Evolutionary conservation across 2,329 filamentous ascomycete genomes (phyloP).

Genomic region (Decorospora gaudefroyi): DNA sequence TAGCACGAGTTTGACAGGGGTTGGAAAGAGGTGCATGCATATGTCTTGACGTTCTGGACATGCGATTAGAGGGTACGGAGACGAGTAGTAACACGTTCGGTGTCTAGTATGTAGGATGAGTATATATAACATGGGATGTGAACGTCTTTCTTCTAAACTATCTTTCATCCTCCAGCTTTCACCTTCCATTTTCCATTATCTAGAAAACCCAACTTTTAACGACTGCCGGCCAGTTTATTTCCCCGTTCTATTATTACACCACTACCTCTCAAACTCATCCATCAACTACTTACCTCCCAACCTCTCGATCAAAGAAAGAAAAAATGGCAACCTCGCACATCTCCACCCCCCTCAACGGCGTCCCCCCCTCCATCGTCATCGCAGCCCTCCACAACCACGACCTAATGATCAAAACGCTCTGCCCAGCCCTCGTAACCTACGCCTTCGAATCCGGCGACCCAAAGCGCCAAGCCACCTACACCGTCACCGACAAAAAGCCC

Average conservation of each 20-base stretch:
- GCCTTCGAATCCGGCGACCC: conserved; percentile 43
- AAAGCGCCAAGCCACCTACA: conserved; percentile 40
- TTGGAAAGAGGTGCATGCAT: conserved; percentile 9
- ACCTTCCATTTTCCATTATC: neutral
- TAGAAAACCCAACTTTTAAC: no score
- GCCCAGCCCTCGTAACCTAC: conserved; percentile 43
- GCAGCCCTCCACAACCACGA: conserved; percentile 48
- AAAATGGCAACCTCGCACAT: conserved; percentile 48
- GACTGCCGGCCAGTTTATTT: conserved; percentile 6
- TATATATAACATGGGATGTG: conserved; percentile 11
- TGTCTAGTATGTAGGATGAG: neutral
- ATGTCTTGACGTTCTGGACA: conserved; percentile 14
- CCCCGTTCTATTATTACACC: no score
- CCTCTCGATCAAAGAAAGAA: no score
- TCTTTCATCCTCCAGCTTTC: conserved; percentile 5
- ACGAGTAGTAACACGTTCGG: neutral
- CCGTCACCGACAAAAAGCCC: conserved; percentile 49
- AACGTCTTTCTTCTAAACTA: conserved; percentile 11
- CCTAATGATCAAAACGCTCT: conserved; percentile 48
- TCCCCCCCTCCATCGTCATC: conserved; percentile 35
- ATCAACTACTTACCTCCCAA: conserved; percentile 11
- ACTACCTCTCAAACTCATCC: neutral
- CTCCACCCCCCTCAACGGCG: conserved; percentile 40
- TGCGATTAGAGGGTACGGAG: neutral
- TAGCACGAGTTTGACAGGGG: neutral